Evolutionary conservation across 106 monocot species (phyloP), one percentile per base, ranked within the genome.

Genomic region (Iris macrosiphon): DNA sequence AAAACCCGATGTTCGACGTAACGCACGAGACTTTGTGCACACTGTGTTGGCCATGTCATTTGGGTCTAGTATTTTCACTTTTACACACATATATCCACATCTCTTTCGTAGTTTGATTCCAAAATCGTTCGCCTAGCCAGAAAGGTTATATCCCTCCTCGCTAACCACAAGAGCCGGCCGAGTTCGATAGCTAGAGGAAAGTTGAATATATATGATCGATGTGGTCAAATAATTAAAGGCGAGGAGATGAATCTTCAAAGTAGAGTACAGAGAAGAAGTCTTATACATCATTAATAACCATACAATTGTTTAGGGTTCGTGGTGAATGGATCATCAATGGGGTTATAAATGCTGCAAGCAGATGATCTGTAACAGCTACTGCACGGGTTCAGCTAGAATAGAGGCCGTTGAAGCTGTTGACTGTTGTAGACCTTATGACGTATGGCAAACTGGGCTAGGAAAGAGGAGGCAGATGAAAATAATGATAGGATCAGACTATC

Each of bases 171-270:
- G n/a, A n/a, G n/a, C n/a, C n/a, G n/a, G n/a, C n/a, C n/a, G n/a
- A n/a, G n/a, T n/a, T n/a, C n/a, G n/a, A n/a, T n/a, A 87, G 73
- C 60, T 82, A 92, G 64, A 75, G 61, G 55, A 87, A 92, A 58
- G 63, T 92, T 50, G 92, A 92, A n/a, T n/a, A n/a, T n/a, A 61
- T 92, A 92, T 68, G 92, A 92, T 45, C 82, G 92, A 45, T 78
- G 87, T 69, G 92, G 92, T 32, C 63, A 87, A 54, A 77, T 92
- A 53, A 83, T 92, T 13, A 92, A 87, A 68, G 92, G 92, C 33
- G n/a, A 85, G 82, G 87, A 87, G 53, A 55, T 52, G 11, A 12
- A 77, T 22, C 68, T 88, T 45, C 87, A 82, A 23, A 82, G 41
- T 53, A 88, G 87, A 88, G 28, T 88, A 82, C 20, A 82, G 82